Evolutionary conservation across 495 filamentous ascomycete species (phyloP).

Genomic region (Neurospora sp.): DNA sequence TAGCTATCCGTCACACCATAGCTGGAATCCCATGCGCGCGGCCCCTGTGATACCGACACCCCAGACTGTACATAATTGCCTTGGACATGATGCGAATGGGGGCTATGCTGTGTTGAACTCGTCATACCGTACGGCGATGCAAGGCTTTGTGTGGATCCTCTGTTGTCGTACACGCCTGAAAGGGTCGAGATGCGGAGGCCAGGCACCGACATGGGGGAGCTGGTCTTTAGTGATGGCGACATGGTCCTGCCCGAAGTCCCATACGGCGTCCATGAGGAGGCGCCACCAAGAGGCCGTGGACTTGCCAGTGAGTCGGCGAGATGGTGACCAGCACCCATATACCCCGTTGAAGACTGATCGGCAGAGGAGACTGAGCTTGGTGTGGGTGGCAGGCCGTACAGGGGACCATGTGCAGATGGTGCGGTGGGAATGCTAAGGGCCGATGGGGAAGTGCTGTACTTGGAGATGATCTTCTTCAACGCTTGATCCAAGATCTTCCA

Average conservation of each 20-base stretch:
- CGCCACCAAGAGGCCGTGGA: slow-evolving; percentile 29
- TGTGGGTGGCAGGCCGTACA: slow-evolving; percentile 24
- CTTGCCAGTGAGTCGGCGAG: slow-evolving; percentile 31
- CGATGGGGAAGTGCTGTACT: slow-evolving; percentile 53
- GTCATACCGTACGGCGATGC: slow-evolving; percentile 18
- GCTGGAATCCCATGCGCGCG: slow-evolving; percentile 23
- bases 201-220: slow-evolving; percentile 11
- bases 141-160: slow-evolving; percentile 15
- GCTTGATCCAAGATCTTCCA: slow-evolving; percentile 79
- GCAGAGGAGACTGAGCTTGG: slow-evolving; percentile 20
- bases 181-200: slow-evolving; percentile 18
- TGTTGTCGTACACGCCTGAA: slow-evolving; percentile 21
- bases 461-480: slow-evolving; percentile 93
- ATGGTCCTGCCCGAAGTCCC: slow-evolving; percentile 18
- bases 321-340: slow-evolving; percentile 25
- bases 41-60: slow-evolving; percentile 15
- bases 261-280: slow-evolving; percentile 29
- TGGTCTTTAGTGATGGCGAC: slow-evolving; percentile 31
- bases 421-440: slow-evolving; percentile 8
- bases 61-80: slow-evolving; percentile 15
- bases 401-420: background rate
- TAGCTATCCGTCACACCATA: slow-evolving; percentile 28
- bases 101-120: slow-evolving; percentile 22
- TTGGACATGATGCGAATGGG: slow-evolving; percentile 19
- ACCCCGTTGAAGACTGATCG: slow-evolving; percentile 9